Percentiles rank a stretch among this genome's conserved stretches.
phyloP scores from a whole-genome alignment of 2,329 filamentous ascomycete genomes.

The Xenoacremonium recifei region DNA sequence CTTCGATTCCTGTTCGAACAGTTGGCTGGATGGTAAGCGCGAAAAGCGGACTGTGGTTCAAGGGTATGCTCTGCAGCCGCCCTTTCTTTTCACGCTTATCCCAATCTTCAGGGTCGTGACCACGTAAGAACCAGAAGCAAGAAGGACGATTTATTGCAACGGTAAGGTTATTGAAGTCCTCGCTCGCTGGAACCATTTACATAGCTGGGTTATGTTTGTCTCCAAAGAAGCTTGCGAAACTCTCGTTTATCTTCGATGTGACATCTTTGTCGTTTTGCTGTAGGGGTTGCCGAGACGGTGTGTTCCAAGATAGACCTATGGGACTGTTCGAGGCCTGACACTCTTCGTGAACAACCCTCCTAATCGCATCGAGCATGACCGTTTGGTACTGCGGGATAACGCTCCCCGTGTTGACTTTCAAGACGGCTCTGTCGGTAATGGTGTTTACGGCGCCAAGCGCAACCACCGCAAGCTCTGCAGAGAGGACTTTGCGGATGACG shows the following conservation, averaged over 20 bases:
- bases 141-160: slow-evolving; percentile 12
- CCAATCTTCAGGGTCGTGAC: slow-evolving; percentile 13
- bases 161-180: slow-evolving; percentile 7
- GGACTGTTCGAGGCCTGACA: slow-evolving; percentile 47
- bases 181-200: neutral
- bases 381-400: slow-evolving; percentile 30
- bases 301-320: slow-evolving; percentile 16
- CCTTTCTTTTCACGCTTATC: slow-evolving; percentile 13
- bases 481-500: slow-evolving; percentile 29
- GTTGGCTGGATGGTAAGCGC: slow-evolving; percentile 24
- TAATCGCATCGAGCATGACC: slow-evolving; percentile 34
- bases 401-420: slow-evolving; percentile 41
- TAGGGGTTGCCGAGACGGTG: neutral
- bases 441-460: slow-evolving; percentile 45
- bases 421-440: slow-evolving; percentile 39
- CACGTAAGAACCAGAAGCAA: slow-evolving; percentile 21
- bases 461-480: slow-evolving; percentile 40
- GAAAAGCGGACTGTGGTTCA: slow-evolving; percentile 24
- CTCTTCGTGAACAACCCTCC: slow-evolving; percentile 50
- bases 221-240: neutral
- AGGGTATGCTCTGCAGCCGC: slow-evolving; percentile 17
- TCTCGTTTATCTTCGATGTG: neutral
- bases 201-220: neutral
- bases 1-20: slow-evolving; percentile 18
- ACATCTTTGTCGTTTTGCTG: neutral